These are phyloP conservation scores for Neonectria neomacrospora DNA, from an alignment of 2,329 filamentous ascomycete species.

Conservation along the genomic window DNA sequence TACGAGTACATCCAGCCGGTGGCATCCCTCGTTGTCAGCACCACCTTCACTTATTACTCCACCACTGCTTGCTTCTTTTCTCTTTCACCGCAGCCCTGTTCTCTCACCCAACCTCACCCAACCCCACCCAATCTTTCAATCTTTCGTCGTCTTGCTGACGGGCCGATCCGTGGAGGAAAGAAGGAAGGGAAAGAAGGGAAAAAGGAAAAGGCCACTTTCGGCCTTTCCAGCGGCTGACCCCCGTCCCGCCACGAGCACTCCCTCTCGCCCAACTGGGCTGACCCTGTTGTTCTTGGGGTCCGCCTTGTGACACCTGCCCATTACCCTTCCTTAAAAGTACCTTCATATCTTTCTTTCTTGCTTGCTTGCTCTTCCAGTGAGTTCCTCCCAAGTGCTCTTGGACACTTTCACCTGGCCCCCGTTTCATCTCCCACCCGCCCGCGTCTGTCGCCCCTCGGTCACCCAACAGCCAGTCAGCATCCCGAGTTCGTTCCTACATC, in stretches of 20 bases:
- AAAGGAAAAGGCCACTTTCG: background rate
- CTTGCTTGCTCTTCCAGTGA: background rate
- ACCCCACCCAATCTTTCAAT: no score
- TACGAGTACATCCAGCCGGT: no score
- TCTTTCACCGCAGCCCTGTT: background rate
- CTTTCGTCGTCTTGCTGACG: background rate
- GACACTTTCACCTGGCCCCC: slow-evolving; percentile 2
- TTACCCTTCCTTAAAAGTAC: background rate
- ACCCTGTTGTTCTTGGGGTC: slow-evolving; percentile 3
- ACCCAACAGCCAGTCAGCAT: slow-evolving; percentile 1
- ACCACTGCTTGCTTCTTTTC: background rate
- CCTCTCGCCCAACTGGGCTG: slow-evolving; percentile 10
- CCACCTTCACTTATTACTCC: background rate
- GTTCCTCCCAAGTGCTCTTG: background rate
- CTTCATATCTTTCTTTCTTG: background rate
- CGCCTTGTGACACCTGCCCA: slow-evolving; percentile 5
- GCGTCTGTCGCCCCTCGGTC: slow-evolving; percentile 1
- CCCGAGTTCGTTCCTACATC: background rate
- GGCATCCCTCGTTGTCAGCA: background rate
- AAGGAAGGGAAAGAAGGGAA: no score
- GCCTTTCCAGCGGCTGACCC: slow-evolving; percentile 8
- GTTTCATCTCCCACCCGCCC: slow-evolving; percentile 24
- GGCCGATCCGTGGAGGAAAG: background rate
- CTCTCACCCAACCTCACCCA: background rate
- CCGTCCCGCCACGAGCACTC: slow-evolving; percentile 4